Conservation (phyloP, 768 basidiomycete species). For the Xerocomus potaroensis region DNA sequence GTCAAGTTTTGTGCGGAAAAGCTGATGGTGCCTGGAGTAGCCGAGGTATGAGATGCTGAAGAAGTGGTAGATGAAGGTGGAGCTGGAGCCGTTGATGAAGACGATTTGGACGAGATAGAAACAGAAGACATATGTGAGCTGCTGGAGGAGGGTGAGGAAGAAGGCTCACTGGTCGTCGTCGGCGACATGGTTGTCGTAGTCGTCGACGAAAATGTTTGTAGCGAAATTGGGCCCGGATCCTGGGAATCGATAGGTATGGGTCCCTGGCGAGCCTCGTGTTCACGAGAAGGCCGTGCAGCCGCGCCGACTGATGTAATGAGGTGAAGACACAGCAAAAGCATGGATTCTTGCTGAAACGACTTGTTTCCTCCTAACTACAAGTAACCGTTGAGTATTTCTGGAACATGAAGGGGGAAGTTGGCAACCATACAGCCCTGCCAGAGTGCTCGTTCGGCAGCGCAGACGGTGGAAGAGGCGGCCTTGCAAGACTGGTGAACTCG, state of each 20-base stretch:
- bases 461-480: not conserved
- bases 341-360: conserved; percentile 7
- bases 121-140: conserved; percentile 2
- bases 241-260: conserved; percentile 2
- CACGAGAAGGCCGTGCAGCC: conserved; percentile 11
- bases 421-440: not conserved
- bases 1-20: conserved; percentile 30
- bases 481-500: not conserved
- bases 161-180: conserved; percentile 14
- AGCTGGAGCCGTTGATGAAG: conserved; percentile 6
- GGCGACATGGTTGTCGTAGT: conserved; percentile 12
- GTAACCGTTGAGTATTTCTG: not conserved
- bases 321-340: conserved; percentile 6
- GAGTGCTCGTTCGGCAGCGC: not conserved
- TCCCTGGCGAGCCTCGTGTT: conserved; percentile 23
- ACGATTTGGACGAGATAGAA: not conserved
- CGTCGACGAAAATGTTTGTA: conserved; percentile 3
- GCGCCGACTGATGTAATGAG: conserved; percentile 9
- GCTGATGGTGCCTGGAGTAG: conserved; percentile 14
- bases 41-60: conserved; percentile 11
- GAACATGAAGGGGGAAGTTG: not conserved
- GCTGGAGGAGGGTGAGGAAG: not conserved
- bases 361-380: conserved; percentile 7
- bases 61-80: conserved; percentile 14
- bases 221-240: conserved; percentile 8